Evolutionary conservation across 2,329 filamentous ascomycete species (phyloP).

Genomic region (Penicillium concentricum): DNA sequence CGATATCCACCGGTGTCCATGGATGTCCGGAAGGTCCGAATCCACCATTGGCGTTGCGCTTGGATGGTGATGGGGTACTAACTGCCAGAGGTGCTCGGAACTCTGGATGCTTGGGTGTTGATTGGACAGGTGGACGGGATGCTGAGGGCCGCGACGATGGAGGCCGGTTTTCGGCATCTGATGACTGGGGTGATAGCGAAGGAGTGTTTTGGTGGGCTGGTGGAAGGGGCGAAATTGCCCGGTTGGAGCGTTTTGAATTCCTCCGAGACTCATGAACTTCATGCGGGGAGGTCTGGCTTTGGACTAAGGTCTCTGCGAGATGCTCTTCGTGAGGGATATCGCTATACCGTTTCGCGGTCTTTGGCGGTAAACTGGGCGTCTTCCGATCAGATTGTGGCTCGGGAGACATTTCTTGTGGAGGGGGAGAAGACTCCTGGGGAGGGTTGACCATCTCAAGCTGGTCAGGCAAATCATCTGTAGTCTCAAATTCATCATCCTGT

Average conservation of each 20-base stretch:
- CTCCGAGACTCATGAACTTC: conserved; percentile 11
- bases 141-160: conserved; percentile 64
- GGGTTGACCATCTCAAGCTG: conserved; percentile 22
- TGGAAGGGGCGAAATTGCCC: conserved; percentile 29
- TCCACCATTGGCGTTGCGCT: conserved; percentile 51
- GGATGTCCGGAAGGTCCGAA: conserved; percentile 57
- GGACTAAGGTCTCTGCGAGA: conserved; percentile 30
- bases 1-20: conserved; percentile 76
- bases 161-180: conserved; percentile 76
- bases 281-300: conserved; percentile 24
- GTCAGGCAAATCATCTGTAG: conserved; percentile 19
- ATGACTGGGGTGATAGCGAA: conserved; percentile 70
- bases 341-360: conserved; percentile 39
- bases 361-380: conserved; percentile 33
- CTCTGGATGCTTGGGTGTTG: conserved; percentile 36
- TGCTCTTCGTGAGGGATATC: conserved; percentile 39
- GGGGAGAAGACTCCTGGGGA: conserved; percentile 15
- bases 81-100: conserved; percentile 45
- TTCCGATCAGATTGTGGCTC: conserved; percentile 19
- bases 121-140: conserved; percentile 39
- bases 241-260: conserved; percentile 8
- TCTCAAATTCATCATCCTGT: conserved; percentile 16
- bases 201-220: conserved; percentile 50
- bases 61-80: conserved; percentile 59
- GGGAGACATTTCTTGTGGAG: conserved; percentile 10